These are phyloP conservation scores for Aspergillus carlsbadensis DNA, from an alignment of 495 filamentous ascomycete genomes.

Conservation along the genomic window DNA sequence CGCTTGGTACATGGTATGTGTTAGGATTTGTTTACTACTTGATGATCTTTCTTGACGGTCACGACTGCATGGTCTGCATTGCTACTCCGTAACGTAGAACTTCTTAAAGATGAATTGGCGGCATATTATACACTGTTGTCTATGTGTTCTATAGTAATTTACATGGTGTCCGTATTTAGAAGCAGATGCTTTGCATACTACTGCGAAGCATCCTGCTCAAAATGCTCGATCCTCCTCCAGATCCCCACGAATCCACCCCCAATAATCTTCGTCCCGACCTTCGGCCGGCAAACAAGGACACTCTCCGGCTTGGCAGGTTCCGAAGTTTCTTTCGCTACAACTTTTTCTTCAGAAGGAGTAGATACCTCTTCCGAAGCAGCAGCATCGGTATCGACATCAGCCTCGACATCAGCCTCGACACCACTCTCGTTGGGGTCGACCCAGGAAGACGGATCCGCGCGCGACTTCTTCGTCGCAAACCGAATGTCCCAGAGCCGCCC, in stretches of 20 bases:
- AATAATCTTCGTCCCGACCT: conserved; percentile 57
- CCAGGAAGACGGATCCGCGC: conserved; percentile 43
- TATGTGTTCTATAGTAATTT: background rate
- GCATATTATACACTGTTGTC: background rate
- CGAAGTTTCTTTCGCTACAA: background rate
- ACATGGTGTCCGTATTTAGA: background rate
- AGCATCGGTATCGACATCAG: too few relatives aligned
- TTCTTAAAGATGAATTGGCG: background rate
- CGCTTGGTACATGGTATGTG: conserved; percentile 18
- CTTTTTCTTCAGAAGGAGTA: background rate
- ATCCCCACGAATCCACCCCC: conserved; percentile 74
- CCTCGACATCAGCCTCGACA: background rate
- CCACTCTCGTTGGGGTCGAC: background rate
- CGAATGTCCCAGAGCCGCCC: conserved; percentile 68
- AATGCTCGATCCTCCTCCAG: conserved; percentile 54
- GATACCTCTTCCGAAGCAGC: background rate
- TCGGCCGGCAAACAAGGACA: conserved; percentile 67
- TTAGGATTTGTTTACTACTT: conserved; percentile 22
- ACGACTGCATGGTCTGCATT: background rate
- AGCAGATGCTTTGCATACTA: conserved; percentile 7
- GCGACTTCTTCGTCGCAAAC: conserved; percentile 45
- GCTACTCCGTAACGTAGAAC: background rate
- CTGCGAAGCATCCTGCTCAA: conserved; percentile 10
- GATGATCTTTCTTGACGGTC: conserved; percentile 9
- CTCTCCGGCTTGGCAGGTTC: conserved; percentile 34